A percentile compares a stretch with the other conserved stretches of the same genome.
phyloP scores from a whole-genome alignment of 73 alveolate species.

The Stentor roeselii region DNA sequence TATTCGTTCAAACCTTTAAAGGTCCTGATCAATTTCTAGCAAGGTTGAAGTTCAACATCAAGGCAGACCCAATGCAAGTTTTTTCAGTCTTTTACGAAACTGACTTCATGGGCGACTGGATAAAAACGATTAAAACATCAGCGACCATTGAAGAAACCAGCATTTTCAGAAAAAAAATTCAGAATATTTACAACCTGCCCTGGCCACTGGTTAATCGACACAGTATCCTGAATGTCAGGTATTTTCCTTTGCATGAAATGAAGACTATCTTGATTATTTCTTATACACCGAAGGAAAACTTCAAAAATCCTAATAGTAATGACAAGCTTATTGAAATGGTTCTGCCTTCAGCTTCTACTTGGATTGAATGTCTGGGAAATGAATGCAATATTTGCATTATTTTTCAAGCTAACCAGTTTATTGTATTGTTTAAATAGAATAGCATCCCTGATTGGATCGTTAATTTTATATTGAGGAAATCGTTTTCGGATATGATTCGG shows the following conservation, averaged over 20 bases:
- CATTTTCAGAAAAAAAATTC: neutral
- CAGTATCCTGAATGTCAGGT: neutral
- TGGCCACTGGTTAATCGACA: constrained; percentile 26
- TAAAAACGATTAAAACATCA: neutral
- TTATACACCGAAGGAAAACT: neutral
- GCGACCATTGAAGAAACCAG: neutral
- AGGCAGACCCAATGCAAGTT: neutral
- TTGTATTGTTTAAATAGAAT: neutral
- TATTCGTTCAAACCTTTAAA: neutral
- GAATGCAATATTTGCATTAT: no score
- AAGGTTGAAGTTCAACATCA: neutral
- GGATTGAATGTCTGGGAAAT: neutral
- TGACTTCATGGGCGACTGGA: neutral
- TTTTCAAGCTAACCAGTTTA: neutral
- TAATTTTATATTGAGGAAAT: no score
- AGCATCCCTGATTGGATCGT: neutral
- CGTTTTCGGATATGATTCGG: no score
- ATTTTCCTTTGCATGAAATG: neutral
- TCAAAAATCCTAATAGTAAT: neutral
- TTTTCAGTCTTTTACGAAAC: neutral
- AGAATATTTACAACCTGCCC: neutral
- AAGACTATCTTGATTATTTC: neutral
- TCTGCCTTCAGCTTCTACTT: neutral
- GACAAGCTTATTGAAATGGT: neutral
- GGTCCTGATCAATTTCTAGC: neutral